These are phyloP conservation scores for Aureoboletus auriporus DNA, from an alignment of 768 basidiomycete genomes.

Conservation along the genomic window DNA sequence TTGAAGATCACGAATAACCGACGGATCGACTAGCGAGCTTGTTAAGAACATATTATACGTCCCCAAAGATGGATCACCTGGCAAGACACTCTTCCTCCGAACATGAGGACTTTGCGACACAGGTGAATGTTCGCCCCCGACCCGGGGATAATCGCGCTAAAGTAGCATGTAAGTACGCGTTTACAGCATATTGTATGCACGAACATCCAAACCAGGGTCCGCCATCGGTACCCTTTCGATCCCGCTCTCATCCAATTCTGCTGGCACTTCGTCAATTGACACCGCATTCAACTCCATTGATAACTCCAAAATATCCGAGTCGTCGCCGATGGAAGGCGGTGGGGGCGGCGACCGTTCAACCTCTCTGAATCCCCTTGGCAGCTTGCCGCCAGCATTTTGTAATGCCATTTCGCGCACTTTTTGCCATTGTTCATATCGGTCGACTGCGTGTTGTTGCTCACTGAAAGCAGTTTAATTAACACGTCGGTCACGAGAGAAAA, in stretches of 20 bases:
- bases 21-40: constrained; percentile 67
- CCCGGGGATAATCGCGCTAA: constrained; percentile 66
- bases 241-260: constrained; percentile 74
- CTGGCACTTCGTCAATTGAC: constrained; percentile 64
- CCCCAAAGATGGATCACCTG: constrained; percentile 47
- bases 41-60: constrained; percentile 10
- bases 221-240: constrained; percentile 90
- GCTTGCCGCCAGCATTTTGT: constrained; percentile 62
- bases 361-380: constrained; percentile 70
- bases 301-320: constrained; percentile 82
- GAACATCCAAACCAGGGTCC: constrained; percentile 82
- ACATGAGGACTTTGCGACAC: constrained; percentile 71
- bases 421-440: constrained; percentile 88
- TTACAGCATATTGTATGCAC: constrained; percentile 32
- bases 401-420: constrained; percentile 74
- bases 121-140: constrained; percentile 57
- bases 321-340: constrained; percentile 71
- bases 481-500: neutral
- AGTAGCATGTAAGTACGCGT: constrained; percentile 18
- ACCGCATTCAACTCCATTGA: constrained; percentile 86
- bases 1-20: constrained; percentile 83
- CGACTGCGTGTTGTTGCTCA: constrained; percentile 81
- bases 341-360: constrained; percentile 72
- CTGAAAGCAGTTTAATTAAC: constrained; percentile 37
- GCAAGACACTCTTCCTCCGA: constrained; percentile 91